Conservation (phyloP, 2,329 filamentous ascomycete species). For the Ilyonectria destructans region DNA sequence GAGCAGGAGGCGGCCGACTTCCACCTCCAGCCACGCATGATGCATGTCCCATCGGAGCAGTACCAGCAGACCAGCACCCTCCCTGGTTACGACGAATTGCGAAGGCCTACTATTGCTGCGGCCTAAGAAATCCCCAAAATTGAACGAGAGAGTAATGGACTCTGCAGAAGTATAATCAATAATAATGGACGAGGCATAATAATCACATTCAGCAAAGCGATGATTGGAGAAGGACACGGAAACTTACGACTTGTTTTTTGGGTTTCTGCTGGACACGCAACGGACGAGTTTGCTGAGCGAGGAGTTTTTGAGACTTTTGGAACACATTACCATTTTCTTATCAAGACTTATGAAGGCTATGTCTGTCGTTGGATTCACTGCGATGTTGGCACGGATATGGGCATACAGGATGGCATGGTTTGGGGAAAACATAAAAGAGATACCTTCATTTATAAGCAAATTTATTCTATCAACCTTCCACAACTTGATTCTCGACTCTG, state of each 20-base stretch:
- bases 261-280: slow-evolving; percentile 23
- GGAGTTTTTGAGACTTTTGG: slow-evolving; percentile 45
- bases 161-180: slow-evolving; percentile 38
- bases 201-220: slow-evolving; percentile 36
- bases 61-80: slow-evolving; percentile 55
- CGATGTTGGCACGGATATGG: not conserved
- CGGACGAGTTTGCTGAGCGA: slow-evolving; percentile 41
- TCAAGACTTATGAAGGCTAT: slow-evolving; percentile 23
- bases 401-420: not conserved
- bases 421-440: slow-evolving; percentile 11
- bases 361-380: slow-evolving; percentile 3
- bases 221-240: slow-evolving; percentile 33
- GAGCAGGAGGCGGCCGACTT: slow-evolving; percentile 63
- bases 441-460: slow-evolving; percentile 6
- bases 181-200: slow-evolving; percentile 40
- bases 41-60: slow-evolving; percentile 54
- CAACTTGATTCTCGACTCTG: not conserved
- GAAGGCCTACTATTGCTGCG: slow-evolving; percentile 48
- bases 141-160: not conserved
- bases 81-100: slow-evolving; percentile 58
- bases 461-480: not conserved
- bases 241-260: slow-evolving; percentile 39
- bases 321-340: slow-evolving; percentile 25
- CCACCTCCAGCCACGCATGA: slow-evolving; percentile 60
- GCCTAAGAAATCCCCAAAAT: slow-evolving; percentile 30